phyloP scores from a whole-genome alignment of 768 basidiomycete genomes.

The Calvatia gigantea region DNA sequence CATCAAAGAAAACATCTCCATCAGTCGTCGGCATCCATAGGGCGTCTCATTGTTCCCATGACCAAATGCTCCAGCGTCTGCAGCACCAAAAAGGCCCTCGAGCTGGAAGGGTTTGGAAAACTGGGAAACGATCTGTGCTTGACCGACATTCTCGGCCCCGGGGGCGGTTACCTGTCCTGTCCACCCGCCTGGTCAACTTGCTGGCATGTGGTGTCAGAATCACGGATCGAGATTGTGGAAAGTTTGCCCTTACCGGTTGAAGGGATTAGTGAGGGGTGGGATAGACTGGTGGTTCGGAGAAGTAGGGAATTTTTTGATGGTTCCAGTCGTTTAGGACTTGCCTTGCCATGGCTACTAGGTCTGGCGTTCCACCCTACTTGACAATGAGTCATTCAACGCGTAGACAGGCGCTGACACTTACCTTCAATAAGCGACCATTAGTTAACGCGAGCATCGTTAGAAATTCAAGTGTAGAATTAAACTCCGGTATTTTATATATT shows the following conservation, averaged over 20 bases:
- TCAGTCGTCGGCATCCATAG: slow-evolving; percentile 44
- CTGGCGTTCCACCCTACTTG: slow-evolving; percentile 82
- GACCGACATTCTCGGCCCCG: slow-evolving; percentile 77
- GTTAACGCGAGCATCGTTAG: slow-evolving; percentile 85
- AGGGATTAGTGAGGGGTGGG: slow-evolving; percentile 76
- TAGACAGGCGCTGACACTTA: slow-evolving; percentile 19
- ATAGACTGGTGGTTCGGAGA: slow-evolving; percentile 72
- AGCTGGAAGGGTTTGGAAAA: slow-evolving; percentile 78
- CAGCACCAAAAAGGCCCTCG: slow-evolving; percentile 75
- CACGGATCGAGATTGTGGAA: not conserved
- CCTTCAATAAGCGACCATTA: slow-evolving; percentile 83
- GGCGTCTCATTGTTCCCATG: slow-evolving; percentile 38
- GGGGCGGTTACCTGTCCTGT: slow-evolving; percentile 44
- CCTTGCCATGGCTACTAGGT: slow-evolving; percentile 77
- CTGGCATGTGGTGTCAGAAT: not conserved
- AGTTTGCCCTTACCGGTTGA: slow-evolving; percentile 32
- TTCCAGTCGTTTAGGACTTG: slow-evolving; percentile 92
- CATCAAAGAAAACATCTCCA: slow-evolving; percentile 39
- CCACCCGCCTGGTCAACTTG: slow-evolving; percentile 15
- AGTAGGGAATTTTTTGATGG: slow-evolving; percentile 91
- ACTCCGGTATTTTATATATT: slow-evolving; percentile 83
- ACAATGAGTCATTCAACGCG: not conserved
- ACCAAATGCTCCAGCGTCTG: slow-evolving; percentile 79
- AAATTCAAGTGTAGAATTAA: slow-evolving; percentile 72
- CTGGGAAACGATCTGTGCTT: slow-evolving; percentile 69